Evolutionary conservation across 2,329 filamentous ascomycete genomes (phyloP).

Genomic region (Botrytis deweyae): DNA sequence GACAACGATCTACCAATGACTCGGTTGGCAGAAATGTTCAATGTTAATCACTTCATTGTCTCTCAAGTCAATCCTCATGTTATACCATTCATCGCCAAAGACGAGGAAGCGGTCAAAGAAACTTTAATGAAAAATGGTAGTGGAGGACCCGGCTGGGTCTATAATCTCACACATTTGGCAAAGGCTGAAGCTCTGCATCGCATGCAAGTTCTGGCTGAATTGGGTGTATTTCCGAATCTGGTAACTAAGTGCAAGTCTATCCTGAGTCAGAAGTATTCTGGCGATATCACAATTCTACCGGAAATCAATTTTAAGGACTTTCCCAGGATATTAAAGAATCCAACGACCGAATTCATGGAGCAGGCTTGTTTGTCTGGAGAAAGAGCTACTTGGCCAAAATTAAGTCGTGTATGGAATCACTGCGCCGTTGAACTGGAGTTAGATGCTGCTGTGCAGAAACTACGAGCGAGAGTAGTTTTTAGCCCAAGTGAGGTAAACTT

Average conservation of each 20-base stretch:
- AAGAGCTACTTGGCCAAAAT: constrained; percentile 85
- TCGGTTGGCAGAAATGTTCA: constrained; percentile 89
- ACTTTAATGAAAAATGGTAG: constrained; percentile 40
- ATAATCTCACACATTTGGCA: constrained; percentile 67
- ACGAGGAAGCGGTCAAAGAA: constrained; percentile 54
- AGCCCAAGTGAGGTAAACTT: constrained; percentile 39
- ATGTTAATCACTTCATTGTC: constrained; percentile 97
- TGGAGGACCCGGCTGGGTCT: constrained; percentile 53
- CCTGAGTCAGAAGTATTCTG: constrained; percentile 86
- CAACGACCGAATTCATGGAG: constrained; percentile 82
- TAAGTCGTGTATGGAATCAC: constrained; percentile 81
- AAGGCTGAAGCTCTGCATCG: constrained; percentile 79
- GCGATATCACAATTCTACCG: constrained; percentile 91
- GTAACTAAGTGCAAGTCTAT: constrained; percentile 78
- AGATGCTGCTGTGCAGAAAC: constrained; percentile 68
- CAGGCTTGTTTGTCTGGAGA: constrained; percentile 76
- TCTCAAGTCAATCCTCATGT: constrained; percentile 96
- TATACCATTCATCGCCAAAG: constrained; percentile 76
- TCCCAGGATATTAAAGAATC: constrained; percentile 77
- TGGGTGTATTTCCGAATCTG: constrained; percentile 76
- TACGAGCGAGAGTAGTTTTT: constrained; percentile 60
- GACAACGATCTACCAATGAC: constrained; percentile 94
- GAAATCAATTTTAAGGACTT: constrained; percentile 73
- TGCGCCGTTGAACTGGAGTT: constrained; percentile 86
- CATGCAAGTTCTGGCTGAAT: constrained; percentile 75